A percentile compares a stretch with the other conserved stretches of the same genome.
These are phyloP conservation scores for Alternaria ethzedia DNA, from an alignment of 2,329 filamentous ascomycete species.

Conservation along the genomic window DNA sequence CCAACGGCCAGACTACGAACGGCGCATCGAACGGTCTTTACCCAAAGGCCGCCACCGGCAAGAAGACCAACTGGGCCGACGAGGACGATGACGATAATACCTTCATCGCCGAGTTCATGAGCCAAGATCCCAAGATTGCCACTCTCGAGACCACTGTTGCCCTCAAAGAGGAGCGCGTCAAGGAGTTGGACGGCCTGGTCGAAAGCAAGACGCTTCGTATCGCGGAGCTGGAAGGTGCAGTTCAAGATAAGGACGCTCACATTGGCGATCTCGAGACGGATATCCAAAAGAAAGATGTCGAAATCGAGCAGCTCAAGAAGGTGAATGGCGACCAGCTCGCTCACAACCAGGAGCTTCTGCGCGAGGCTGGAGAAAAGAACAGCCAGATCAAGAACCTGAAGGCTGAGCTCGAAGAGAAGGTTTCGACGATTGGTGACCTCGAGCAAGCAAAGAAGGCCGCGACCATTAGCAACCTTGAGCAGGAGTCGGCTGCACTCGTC, in stretches of 20 bases:
- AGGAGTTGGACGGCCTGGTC: constrained; percentile 16
- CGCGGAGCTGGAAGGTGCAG: constrained; percentile 11
- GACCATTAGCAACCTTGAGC: constrained; percentile 15
- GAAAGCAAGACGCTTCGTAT: constrained; percentile 14
- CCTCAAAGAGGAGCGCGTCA: constrained; percentile 12
- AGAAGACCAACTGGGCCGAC: constrained; percentile 24
- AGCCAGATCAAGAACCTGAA: constrained; percentile 17
- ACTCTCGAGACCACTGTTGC: constrained; percentile 1
- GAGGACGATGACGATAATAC: constrained; percentile 25
- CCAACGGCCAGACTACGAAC: background rate
- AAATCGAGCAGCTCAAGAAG: constrained; percentile 9
- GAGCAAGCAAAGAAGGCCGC: constrained; percentile 4
- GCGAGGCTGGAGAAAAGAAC: constrained; percentile 24
- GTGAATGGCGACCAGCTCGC: constrained; percentile 8
- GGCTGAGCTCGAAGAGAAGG: constrained; percentile 15
- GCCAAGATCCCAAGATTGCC: background rate
- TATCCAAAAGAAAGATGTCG: background rate
- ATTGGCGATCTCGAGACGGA: constrained; percentile 9
- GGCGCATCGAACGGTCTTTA: background rate
- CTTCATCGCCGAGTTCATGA: constrained; percentile 9
- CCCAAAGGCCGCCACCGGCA: background rate
- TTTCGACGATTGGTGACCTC: constrained; percentile 7
- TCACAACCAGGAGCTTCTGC: constrained; percentile 20
- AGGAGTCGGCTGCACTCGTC: background rate
- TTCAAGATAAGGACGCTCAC: constrained; percentile 5